Conservation (phyloP, 495 filamentous ascomycete genomes). For the Penicillium atrosanguineum region DNA sequence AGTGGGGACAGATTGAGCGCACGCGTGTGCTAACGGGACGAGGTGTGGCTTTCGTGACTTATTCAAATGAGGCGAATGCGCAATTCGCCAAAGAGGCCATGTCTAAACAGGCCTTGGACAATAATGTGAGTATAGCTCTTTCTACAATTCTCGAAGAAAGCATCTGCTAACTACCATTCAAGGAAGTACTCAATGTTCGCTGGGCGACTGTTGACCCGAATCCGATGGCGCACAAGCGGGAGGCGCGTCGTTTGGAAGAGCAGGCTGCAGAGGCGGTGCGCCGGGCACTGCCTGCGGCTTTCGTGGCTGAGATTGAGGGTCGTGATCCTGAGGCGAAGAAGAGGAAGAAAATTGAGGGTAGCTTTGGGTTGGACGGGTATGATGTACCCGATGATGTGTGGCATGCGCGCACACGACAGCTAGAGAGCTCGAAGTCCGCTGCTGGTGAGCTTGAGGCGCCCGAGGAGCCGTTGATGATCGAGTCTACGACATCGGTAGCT, state of each 20-base stretch:
- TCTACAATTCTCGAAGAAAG: not conserved
- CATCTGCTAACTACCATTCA: not conserved
- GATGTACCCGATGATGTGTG: slow-evolving; percentile 94
- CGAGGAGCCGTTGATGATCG: slow-evolving; percentile 44
- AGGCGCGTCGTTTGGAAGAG: slow-evolving; percentile 87
- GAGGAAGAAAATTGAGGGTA: slow-evolving; percentile 83
- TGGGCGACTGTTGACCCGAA: slow-evolving; percentile 98
- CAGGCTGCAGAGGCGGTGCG: slow-evolving; percentile 97
- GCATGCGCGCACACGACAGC: slow-evolving; percentile 63
- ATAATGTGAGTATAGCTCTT: slow-evolving; percentile 38
- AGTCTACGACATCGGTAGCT: slow-evolving; percentile 22
- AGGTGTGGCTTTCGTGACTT: slow-evolving; percentile 71
- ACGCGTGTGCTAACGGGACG: slow-evolving; percentile 85
- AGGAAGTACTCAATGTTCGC: slow-evolving; percentile 88
- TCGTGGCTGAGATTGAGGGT: slow-evolving; percentile 92
- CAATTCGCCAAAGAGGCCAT: slow-evolving; percentile 90
- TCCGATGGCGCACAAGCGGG: slow-evolving; percentile 88
- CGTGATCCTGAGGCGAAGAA: slow-evolving; percentile 82
- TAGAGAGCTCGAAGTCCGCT: slow-evolving; percentile 39
- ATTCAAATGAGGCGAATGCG: slow-evolving; percentile 78
- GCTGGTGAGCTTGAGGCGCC: slow-evolving; percentile 42
- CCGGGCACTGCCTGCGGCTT: slow-evolving; percentile 84
- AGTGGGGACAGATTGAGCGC: slow-evolving; percentile 90
- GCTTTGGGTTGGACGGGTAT: slow-evolving; percentile 86
- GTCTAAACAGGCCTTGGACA: slow-evolving; percentile 82